Evolutionary conservation across 2,329 filamentous ascomycete species (phyloP), one percentile per base, ranked within the genome.

Genomic region (Paraconiothyrium sp.): DNA sequence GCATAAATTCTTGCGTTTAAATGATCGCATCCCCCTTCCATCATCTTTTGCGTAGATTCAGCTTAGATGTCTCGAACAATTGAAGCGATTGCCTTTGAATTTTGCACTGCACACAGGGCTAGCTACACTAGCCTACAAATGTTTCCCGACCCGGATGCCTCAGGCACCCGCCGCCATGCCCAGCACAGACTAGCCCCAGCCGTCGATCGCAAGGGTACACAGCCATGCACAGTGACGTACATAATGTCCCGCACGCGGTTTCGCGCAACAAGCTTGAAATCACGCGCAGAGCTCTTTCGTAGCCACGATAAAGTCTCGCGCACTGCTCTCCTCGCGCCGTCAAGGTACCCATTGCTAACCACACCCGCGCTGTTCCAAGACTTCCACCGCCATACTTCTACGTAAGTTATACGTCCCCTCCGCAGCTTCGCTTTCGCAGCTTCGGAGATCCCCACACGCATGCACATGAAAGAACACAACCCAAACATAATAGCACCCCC

Each of bases 191-290:
- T 47, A 22, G 41, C 47, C 5, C 32, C 10, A n/a, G 8, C 9
- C n/a, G 41, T 39, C 39, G 27, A 37, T 34, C 27, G 39, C 27
- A 34, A 24, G 41, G 50, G 22, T 48, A 54, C 66, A 24, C 43
- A 46, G 7, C 3, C 64, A 57, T 60, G 66, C 60, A 59, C 34
- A 48, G 66, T 71, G 68, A 71, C 68, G 68, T 71, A 70, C 47
- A 59, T 50, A 49, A 32, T 57, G 35, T 44, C 52, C 27, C 39
- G 39, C 41, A 30, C n/a, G 37, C 57, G 27, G 57, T 46, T 39
- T 37, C 48, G 41, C 34, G 44, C 34, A 49, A 20, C 24, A 59
- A 56, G 32, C 60, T 57, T 56, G 57, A 39, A 62, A 57, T 55
- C 43, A 34, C 35, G 47, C 47, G 47, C 46, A 48, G n/a, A 37